Conservation (phyloP, 1,139 yeast species). For the Pichia sp. region DNA sequence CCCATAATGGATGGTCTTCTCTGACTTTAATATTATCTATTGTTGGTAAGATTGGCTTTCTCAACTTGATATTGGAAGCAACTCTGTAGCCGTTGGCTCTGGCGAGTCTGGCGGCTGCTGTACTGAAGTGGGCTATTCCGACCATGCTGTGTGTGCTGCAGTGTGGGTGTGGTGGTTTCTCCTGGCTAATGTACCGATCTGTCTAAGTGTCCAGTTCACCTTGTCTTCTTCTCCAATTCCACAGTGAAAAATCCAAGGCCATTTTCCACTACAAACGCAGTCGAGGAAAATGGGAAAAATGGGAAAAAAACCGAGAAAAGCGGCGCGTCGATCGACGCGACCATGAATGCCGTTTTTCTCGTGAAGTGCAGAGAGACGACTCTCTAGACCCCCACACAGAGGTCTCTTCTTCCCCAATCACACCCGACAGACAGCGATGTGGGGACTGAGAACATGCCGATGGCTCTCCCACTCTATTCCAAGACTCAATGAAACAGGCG, state of each 20-base stretch:
- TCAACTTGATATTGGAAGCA: constrained; percentile 45
- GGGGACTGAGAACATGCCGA: background rate
- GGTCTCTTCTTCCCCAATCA: too few species aligned
- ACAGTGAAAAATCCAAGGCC: background rate
- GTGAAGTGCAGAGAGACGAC: too few species aligned
- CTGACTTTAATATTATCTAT: constrained; percentile 68
- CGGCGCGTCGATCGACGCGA: constrained; percentile 11
- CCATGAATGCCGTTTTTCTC: constrained; percentile 1
- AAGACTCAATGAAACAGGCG: background rate
- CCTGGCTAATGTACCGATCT: too few species aligned
- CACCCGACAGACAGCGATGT: background rate
- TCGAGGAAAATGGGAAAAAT: background rate
- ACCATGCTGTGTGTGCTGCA: constrained; percentile 6
- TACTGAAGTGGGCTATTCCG: constrained; percentile 29
- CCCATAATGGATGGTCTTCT: constrained; percentile 95
- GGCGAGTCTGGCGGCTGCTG: constrained; percentile 24
- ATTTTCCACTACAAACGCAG: too few species aligned
- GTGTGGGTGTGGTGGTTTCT: too few species aligned
- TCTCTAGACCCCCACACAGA: too few species aligned
- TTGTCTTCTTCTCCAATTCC: background rate
- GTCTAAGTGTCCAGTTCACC: too few species aligned
- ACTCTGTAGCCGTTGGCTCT: constrained; percentile 30
- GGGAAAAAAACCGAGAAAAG: background rate
- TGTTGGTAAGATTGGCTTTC: constrained; percentile 88
- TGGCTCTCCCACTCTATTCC: background rate